Base-by-base conservation (phyloP, 2,329 filamentous ascomycete species). In the Stachybotrys chartarum region DNA sequence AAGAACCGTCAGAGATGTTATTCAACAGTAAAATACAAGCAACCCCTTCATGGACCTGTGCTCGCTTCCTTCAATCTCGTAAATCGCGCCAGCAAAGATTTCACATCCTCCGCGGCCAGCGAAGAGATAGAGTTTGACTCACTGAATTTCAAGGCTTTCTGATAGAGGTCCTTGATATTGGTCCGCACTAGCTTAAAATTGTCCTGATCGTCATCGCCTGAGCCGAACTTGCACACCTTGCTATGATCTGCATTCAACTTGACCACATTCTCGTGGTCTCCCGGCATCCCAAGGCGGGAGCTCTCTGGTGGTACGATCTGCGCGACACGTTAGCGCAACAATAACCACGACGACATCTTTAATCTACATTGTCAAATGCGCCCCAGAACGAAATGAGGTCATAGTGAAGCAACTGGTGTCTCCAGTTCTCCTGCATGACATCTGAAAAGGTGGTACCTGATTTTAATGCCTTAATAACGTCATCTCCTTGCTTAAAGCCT, bases 321-420 rank as follows among this genome's bases (percentile, higher is more conserved):
- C 35, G 35, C 7, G 12, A 39, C 7, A 7, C 7, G 12, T 39
- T 45, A 39, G 12, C 12, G 35, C 35, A 39, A 12, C 52, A 14
- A 53, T 5, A 16, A 16, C 17, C 5, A 30, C n/a, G n/a, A n/a
- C n/a, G n/a, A n/a, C n/a, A 30, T 18, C 44, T 47, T 11, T 48
- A 17, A 53, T 49, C 24, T 31, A 55, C 54, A 14, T n/a, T 44
- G 30, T 52, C 54, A 3, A 18, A 11, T 10, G 42, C 24, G 17
- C 50, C 54, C 54, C 54, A 55, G 39, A 55, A 55, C 1, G 54
- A 55, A 1, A 55, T 42, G 8, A 55, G 46, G 17, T 17, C 11
- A 24, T 55, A 55, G 3, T 52, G 5, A 3, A 32, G 39, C 11
- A 48, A 8, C 44, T 24, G 39, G 12, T 55, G 39, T 17, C 44